These are phyloP conservation scores for Psophocarpus tetragonolobus DNA, from an alignment of 306 rosid genomes.

Conservation along the genomic window DNA sequence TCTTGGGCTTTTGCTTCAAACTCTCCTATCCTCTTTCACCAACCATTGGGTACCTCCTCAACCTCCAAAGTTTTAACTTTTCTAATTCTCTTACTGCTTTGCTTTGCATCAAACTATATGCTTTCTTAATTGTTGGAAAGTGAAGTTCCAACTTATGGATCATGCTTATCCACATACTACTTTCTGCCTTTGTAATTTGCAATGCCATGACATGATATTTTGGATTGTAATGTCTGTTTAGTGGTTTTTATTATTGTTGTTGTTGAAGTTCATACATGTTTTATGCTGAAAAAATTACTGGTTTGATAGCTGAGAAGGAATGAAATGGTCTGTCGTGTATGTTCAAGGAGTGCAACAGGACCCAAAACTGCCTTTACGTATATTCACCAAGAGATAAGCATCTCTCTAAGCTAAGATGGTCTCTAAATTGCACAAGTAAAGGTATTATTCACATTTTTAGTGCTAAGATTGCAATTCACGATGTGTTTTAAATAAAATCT, in stretches of 20 bases:
- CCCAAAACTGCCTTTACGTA: slow-evolving; percentile 1
- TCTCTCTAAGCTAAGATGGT: not conserved
- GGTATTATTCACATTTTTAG: not conserved
- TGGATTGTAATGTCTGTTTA: not conserved
- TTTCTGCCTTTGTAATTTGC: not conserved
- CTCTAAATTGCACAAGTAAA: not conserved
- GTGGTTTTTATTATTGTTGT: not conserved
- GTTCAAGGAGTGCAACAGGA: not conserved
- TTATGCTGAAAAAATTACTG: not conserved
- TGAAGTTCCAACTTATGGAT: not conserved
- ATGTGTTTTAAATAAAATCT: not conserved
- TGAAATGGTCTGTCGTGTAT: not conserved
- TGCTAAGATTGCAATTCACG: not conserved
- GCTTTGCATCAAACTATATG: not conserved
- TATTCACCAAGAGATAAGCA: not conserved
- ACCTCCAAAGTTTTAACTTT: not conserved
- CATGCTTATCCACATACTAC: not conserved
- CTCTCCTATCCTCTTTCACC: slow-evolving; percentile 14
- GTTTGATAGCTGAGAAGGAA: not conserved
- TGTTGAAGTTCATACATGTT: not conserved
- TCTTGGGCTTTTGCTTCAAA: slow-evolving; percentile 25
- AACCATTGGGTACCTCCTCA: slow-evolving; percentile 24
- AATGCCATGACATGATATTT: not conserved
- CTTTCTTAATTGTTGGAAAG: not conserved
- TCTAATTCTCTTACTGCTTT: not conserved